Evolutionary conservation across 805 yeast genomes (phyloP).

Genomic region (Wickerhamiella alocasiicola): DNA sequence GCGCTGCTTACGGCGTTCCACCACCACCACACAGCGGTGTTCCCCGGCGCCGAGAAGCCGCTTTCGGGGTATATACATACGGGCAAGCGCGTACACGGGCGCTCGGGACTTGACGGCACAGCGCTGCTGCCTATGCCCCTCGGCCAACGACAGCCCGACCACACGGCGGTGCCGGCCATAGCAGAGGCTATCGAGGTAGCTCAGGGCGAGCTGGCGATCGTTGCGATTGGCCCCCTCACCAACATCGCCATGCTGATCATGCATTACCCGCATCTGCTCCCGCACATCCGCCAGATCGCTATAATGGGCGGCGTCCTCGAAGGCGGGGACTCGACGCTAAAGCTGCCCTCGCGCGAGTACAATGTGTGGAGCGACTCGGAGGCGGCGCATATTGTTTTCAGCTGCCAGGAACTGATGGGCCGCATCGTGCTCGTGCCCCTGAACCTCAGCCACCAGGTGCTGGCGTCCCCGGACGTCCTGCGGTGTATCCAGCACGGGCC

Average conservation of each 20-base stretch:
- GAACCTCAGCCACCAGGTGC: constrained; percentile 56
- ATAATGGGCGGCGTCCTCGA: constrained; percentile 66
- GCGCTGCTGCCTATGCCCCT: constrained; percentile 41
- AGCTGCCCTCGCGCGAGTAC: constrained; percentile 46
- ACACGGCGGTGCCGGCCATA: constrained; percentile 32
- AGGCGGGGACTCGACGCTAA: constrained; percentile 37
- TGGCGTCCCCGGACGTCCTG: constrained; percentile 36
- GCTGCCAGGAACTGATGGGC: constrained; percentile 34
- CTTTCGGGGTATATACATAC: constrained; percentile 36
- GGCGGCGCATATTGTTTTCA: constrained; percentile 51
- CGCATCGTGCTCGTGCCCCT: constrained; percentile 50
- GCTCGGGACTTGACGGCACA: constrained; percentile 68
- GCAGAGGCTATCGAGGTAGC: constrained; percentile 34
- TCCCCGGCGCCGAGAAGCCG: constrained; percentile 51
- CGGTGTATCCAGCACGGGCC: constrained; percentile 30
- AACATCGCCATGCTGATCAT: constrained; percentile 48
- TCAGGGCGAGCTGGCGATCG: constrained; percentile 42
- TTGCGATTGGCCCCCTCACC: constrained; percentile 71
- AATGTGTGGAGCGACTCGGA: constrained; percentile 64
- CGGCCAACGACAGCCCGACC: constrained; percentile 24
- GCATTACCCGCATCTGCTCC: constrained; percentile 41
- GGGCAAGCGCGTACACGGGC: constrained; percentile 63
- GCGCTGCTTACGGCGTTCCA: constrained; percentile 50
- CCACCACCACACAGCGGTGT: constrained; percentile 45
- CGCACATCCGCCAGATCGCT: constrained; percentile 40